Evolutionary conservation across 192 early-diverging fungal species (phyloP).

Genomic region (Lobosporangium transversale): DNA sequence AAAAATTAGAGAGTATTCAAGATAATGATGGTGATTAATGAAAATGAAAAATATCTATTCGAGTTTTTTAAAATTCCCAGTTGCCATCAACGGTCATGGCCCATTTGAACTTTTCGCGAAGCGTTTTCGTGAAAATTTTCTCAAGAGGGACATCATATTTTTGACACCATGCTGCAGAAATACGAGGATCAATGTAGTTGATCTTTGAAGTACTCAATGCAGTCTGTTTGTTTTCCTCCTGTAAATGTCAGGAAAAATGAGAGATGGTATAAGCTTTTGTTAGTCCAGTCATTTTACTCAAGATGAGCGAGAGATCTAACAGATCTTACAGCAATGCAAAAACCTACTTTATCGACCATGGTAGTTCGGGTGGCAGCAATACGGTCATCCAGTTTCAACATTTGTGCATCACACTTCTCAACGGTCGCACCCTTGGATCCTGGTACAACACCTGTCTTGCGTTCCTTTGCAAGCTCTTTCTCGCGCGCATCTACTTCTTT

Average conservation of each 20-base stretch:
- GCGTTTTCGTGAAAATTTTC: constrained; percentile 90
- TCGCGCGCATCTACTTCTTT: constrained; percentile 63
- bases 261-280: too few species aligned
- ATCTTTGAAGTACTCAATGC: constrained; percentile 96
- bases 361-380: constrained; percentile 79
- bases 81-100: constrained; percentile 77
- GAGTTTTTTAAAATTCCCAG: constrained; percentile 60
- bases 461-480: constrained; percentile 58
- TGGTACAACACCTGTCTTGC: constrained; percentile 56
- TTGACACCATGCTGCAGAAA: constrained; percentile 92
- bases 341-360: constrained; percentile 82
- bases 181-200: constrained; percentile 99
- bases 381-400: constrained; percentile 74
- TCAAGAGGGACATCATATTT: constrained; percentile 89
- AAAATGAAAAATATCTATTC: too few species aligned
- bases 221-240: constrained; percentile 97
- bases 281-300: too few species aligned
- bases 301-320: neutral
- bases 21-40: too few species aligned
- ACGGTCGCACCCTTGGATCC: constrained; percentile 61
- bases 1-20: too few species aligned
- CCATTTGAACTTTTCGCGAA: constrained; percentile 98
- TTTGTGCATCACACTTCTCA: constrained; percentile 79
- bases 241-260: neutral
- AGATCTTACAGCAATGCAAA: neutral